Evolutionary conservation across 495 filamentous ascomycete species (phyloP), one percentile per base, ranked within the genome.

Genomic region (Penicillium diatomitis): DNA sequence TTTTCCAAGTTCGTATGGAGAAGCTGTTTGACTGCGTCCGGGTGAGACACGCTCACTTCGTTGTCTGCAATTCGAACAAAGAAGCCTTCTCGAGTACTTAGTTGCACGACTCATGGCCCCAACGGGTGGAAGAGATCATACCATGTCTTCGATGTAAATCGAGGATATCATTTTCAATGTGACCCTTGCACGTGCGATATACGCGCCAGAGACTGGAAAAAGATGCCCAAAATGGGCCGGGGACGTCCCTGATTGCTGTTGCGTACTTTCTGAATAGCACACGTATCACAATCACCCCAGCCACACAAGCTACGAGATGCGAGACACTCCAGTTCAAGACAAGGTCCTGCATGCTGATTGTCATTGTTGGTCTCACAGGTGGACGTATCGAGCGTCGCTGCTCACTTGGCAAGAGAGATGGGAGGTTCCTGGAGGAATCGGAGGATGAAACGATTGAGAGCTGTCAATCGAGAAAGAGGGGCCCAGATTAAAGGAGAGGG

Each of bases 11-110:
- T 48, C 2, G 56, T 55, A 5, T 58, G 54, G 10, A 72, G 60
- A 6, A 69, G 50, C 32, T 58, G 56, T 29, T 58, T 55, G 32
- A 74, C 55, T 7, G 63, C 69, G 41, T 76, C 71, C 3, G 72
- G 70, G 48, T 78, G 66, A 44, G 66, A 63, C 32, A 73, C 58
- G 44, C 65, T 70, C 46, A 78, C 68, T 67, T 78, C 74, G 53
- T 78, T 70, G 33, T 66, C 58, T 11, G 58, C 58, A 44, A 76
- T 72, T 5, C 76, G 71, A 46, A 79, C 66, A 47, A 77, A 75
- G 36, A 65, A 42, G 8, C 73, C 72, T 62, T 20, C 28, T 8
- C 27, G 36, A 28, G 1, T 31, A 43, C 6, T 35, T 7, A 8
- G 36, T 20, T 41, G 28, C 6, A 41, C 11, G 8, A 41, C 8